Conservation (phyloP, 2,329 filamentous ascomycete genomes). For the Cytospora paraplurivora region DNA sequence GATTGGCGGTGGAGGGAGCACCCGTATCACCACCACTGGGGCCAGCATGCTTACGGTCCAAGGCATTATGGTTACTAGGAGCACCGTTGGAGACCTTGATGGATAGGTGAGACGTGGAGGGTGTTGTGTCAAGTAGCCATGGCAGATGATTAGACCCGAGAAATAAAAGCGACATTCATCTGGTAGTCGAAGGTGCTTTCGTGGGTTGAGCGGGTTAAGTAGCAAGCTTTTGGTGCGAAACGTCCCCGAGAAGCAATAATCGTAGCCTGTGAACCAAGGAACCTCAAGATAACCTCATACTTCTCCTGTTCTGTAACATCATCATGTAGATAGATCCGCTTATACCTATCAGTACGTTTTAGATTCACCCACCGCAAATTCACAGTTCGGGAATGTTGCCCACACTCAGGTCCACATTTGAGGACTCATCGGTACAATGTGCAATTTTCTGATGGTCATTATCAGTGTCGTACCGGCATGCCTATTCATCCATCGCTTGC, state of each 20-base stretch:
- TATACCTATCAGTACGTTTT: background rate
- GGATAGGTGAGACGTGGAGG: background rate
- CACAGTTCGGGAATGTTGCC: background rate
- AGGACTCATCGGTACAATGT: conserved; percentile 23
- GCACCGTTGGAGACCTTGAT: conserved; percentile 3
- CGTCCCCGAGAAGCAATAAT: background rate
- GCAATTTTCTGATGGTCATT: conserved; percentile 21
- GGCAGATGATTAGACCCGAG: background rate
- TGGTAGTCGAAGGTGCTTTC: background rate
- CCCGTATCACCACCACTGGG: conserved; percentile 1
- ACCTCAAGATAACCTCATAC: too few species aligned
- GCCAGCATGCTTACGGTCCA: background rate
- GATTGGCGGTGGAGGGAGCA: conserved; percentile 8
- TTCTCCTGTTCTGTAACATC: too few species aligned
- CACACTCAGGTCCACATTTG: background rate
- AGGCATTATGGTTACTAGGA: conserved; percentile 6
- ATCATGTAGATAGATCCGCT: too few species aligned
- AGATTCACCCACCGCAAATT: background rate
- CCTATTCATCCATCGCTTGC: conserved; percentile 13
- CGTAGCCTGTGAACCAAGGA: background rate
- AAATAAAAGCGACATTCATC: background rate
- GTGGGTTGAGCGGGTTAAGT: background rate
- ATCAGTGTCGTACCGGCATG: conserved; percentile 15
- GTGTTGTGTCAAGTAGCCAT: background rate
- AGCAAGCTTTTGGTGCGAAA: background rate